These are phyloP conservation scores for Didymellaceae sp. DNA, from an alignment of 2,329 filamentous ascomycete species.

Conservation along the genomic window DNA sequence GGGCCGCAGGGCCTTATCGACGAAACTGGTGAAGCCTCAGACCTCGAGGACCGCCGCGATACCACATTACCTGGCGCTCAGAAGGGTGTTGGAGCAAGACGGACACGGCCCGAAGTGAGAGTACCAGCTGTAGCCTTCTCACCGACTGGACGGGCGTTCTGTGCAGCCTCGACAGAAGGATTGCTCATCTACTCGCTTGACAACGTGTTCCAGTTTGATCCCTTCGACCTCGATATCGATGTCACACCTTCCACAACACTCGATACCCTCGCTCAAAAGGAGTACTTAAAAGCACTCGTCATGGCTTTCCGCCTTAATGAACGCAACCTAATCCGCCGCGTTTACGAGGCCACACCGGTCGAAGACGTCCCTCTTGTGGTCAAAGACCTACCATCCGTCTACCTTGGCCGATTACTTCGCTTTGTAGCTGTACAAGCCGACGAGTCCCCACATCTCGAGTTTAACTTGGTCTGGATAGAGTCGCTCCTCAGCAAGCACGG, in stretches of 20 bases:
- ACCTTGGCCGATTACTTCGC: slow-evolving; percentile 82
- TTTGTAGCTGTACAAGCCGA: slow-evolving; percentile 90
- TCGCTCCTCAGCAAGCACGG: slow-evolving; percentile 81
- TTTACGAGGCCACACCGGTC: slow-evolving; percentile 84
- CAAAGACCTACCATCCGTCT: slow-evolving; percentile 79
- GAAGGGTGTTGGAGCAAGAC: slow-evolving; percentile 84
- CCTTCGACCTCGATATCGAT: slow-evolving; percentile 92
- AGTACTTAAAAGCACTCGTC: slow-evolving; percentile 89
- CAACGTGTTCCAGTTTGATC: slow-evolving; percentile 83
- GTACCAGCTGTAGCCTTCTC: slow-evolving; percentile 87
- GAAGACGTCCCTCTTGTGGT: slow-evolving; percentile 79
- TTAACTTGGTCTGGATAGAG: slow-evolving; percentile 92
- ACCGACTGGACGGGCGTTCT: slow-evolving; percentile 88
- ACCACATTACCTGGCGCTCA: slow-evolving; percentile 82
- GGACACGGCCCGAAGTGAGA: slow-evolving; percentile 78
- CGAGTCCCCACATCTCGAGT: slow-evolving; percentile 90
- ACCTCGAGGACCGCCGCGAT: slow-evolving; percentile 84
- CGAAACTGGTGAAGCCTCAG: slow-evolving; percentile 84
- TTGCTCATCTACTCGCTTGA: slow-evolving; percentile 93
- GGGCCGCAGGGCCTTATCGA: slow-evolving; percentile 86
- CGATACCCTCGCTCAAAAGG: slow-evolving; percentile 75
- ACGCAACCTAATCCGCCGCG: slow-evolving; percentile 76
- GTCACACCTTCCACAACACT: slow-evolving; percentile 79
- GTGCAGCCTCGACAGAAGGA: slow-evolving; percentile 92
- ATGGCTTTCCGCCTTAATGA: slow-evolving; percentile 98